Evolutionary conservation across 139 green algal genomes (phyloP).

Genomic region (Parachlorella kessleri): DNA sequence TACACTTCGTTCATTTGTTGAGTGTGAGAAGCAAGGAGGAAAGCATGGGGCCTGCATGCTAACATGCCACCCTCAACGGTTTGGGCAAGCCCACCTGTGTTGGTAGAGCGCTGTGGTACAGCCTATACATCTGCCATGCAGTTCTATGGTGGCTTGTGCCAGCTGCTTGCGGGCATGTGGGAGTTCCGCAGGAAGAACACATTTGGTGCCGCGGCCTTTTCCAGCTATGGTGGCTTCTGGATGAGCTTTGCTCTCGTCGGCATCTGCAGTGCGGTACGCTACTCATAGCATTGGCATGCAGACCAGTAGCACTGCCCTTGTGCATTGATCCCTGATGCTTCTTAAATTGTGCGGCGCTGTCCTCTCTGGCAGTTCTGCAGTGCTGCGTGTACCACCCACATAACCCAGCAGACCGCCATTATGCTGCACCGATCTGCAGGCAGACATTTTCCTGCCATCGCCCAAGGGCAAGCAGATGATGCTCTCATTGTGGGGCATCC

Average conservation of each 20-base stretch:
- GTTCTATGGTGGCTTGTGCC: slow-evolving; percentile 55
- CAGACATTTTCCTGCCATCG: not conserved
- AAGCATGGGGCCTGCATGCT: not conserved
- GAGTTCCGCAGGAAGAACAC: slow-evolving; percentile 61
- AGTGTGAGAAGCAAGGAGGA: not conserved
- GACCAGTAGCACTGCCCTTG: not conserved
- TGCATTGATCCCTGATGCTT: too few relatives aligned
- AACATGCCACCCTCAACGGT: not conserved
- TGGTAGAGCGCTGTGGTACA: not conserved
- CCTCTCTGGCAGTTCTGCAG: not conserved
- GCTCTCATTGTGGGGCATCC: slow-evolving; percentile 47
- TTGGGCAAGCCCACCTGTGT: not conserved
- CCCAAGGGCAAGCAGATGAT: slow-evolving; percentile 36
- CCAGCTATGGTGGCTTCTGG: slow-evolving; percentile 52
- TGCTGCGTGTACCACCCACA: not conserved
- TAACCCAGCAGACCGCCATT: not conserved
- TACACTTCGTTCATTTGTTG: not conserved
- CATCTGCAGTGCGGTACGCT: not conserved
- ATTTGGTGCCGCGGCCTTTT: slow-evolving; percentile 68
- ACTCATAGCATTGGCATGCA: not conserved
- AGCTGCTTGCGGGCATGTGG: slow-evolving; percentile 66
- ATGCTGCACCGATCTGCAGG: too few relatives aligned
- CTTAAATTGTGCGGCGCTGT: too few relatives aligned
- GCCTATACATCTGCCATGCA: slow-evolving; percentile 3
- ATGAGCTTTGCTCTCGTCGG: slow-evolving; percentile 13